A percentile compares a stretch with the other conserved stretches of the same genome.
Conservation (phyloP, 106 monocot species). For the Acorus gramineus region DNA sequence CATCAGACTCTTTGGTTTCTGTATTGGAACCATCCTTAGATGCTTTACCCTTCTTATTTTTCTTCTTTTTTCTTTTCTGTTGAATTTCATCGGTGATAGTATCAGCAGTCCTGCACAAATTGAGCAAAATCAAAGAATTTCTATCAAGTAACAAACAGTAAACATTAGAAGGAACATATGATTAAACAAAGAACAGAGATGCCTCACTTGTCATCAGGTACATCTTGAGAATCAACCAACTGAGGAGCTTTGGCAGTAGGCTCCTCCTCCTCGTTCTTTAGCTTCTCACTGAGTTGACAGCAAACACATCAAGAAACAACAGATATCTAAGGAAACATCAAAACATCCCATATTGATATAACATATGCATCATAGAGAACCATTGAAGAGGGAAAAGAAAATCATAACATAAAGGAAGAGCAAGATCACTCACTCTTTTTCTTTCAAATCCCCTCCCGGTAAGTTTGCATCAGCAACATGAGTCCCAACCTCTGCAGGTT, state of each 20-base stretch:
- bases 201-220: no score
- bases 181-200: no score
- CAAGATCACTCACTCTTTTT: no score
- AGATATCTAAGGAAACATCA: neutral
- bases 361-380: neutral
- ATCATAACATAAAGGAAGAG: no score
- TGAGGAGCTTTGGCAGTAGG: neutral
- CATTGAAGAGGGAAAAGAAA: no score
- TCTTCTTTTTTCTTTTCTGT: conserved; percentile 30
- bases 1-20: neutral
- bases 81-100: conserved; percentile 2
- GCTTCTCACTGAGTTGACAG: conserved; percentile 12
- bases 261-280: conserved; percentile 14
- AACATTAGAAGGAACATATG: no score
- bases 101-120: conserved; percentile 15
- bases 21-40: conserved; percentile 5
- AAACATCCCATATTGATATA: conserved; percentile 5
- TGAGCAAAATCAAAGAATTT: neutral
- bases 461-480: no score
- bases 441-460: no score
- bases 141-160: no score
- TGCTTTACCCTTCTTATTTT: conserved; percentile 28
- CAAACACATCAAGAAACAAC: neutral
- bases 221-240: no score
- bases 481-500: neutral